Base-by-base conservation (phyloP, 208 protist genomes). In the Lotmaria passim region DNA sequence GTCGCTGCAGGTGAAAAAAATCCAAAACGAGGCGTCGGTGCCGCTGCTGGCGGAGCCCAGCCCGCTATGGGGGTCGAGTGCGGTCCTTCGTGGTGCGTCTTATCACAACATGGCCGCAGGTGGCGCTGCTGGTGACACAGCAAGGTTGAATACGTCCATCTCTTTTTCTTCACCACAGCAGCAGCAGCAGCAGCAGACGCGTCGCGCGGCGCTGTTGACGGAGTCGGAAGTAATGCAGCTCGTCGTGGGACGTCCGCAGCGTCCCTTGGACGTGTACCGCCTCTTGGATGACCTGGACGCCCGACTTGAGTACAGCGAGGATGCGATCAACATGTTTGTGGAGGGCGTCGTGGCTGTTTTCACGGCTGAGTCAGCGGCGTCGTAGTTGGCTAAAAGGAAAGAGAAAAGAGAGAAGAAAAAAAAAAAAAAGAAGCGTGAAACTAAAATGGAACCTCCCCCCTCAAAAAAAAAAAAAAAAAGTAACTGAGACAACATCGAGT, bases 281-380 rank as follows among this genome's bases (percentile, higher is more conserved):
- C 47, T 92, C 41, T 36, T 94, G 30, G 86, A 94, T n/a, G 60
- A 82, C 33, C 41, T 94, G 11, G 78, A 85, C 14, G 56, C 71
- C 23, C 64, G 78, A 12, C 60, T 83, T 47, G 73, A 62, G 19
- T 59, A 77, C 31, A 67, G 77, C 53, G 88, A 90, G 43, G 85
- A 80, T 67, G 65, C 70, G 30, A 61, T 84, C 17, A 62, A 41
- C 12, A 64, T 67, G 41, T 73, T 92, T 23, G 83, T 87, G 47
- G 69, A 87, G 53, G 73, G 71, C 38, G 61, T 92, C 52, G 70
- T 46, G 7, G 58, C 38, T 7, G 58, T 81, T 31, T 81, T 77
- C 21, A 44, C 24, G 7, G 46, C 21, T 12, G 46, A 51, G 46
- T 8, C n/a, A n/a, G n/a, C n/a, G n/a, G n/a, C n/a, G n/a, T n/a